Conservation (phyloP, 2,329 filamentous ascomycete genomes). For the Penicillium sp. region DNA sequence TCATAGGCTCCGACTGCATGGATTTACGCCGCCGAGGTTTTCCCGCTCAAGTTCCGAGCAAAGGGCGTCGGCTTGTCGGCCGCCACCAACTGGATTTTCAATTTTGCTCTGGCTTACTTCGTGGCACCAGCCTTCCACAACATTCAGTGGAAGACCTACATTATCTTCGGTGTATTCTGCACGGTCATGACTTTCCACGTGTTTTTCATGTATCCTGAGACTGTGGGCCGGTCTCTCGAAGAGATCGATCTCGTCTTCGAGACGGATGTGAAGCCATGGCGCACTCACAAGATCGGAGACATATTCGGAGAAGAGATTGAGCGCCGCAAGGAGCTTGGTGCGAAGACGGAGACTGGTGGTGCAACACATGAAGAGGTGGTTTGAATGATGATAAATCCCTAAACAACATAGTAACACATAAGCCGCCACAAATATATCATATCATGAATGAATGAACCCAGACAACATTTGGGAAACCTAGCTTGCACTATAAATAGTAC, state of each 20-base stretch:
- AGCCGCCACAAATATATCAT: neutral
- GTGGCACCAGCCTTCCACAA: conserved; percentile 52
- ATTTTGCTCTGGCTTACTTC: conserved; percentile 48
- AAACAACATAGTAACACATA: neutral
- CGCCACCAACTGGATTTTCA: conserved; percentile 56
- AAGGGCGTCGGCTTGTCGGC: conserved; percentile 56
- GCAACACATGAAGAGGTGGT: conserved; percentile 17
- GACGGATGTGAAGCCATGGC: conserved; percentile 26
- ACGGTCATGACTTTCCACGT: conserved; percentile 60
- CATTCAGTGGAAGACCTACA: conserved; percentile 57
- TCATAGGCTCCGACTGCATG: conserved; percentile 45
- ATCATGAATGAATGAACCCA: neutral
- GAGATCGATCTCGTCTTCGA: conserved; percentile 66
- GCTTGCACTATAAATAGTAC: too few species aligned
- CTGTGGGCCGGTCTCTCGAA: conserved; percentile 61
- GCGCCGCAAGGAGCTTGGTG: conserved; percentile 11
- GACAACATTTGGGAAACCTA: neutral
- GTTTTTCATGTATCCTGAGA: conserved; percentile 59
- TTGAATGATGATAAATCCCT: neutral
- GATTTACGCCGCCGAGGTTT: conserved; percentile 56
- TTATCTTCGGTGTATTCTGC: conserved; percentile 69
- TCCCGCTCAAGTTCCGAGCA: conserved; percentile 55
- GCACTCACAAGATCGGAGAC: conserved; percentile 18
- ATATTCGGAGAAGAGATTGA: conserved; percentile 22
- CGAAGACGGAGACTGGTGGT: neutral